Base-by-base conservation (phyloP, 2,329 filamentous ascomycete species). In the Penicillium sp. region DNA sequence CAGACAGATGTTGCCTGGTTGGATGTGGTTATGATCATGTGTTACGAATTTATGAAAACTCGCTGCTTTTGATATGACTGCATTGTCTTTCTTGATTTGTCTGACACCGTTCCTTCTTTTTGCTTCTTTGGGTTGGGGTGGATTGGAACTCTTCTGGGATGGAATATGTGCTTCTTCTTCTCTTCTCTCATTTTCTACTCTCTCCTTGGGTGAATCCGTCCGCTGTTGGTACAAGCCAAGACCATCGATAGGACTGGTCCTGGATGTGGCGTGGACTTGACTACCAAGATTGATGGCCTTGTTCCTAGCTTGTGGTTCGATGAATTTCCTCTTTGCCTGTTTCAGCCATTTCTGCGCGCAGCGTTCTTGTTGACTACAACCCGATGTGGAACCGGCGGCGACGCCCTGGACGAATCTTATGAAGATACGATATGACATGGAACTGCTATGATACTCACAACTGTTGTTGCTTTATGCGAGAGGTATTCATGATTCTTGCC, bases 371-470 rank as follows among this genome's bases (percentile, higher is more conserved):
- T 53, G 58, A 50, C 55, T 62, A 60, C 51, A 60, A 45, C 43
- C 39, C 49, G 17, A 54, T 49, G 54, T 59, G 57, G 59, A 58
- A 45, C 28, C 57, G 62, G 62, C 62, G 62, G 62, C 62, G 57
- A 64, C 62, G 62, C 60, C 62, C 53, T 52, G 45, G 34, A 58
- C 54, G 31, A 54, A 56, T 48, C 20, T 47, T 37, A 62, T 50
- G 45, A 65, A 50, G 45, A 45, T 31, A 60, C 47, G 57, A 59
- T 39, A 35, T 31, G 42, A 45, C 15, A 22, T 50, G 35, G 28
- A 28, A 34, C 7, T 28, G 56, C 11, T 35, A 35, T 49, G 15
- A 47, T 47, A 31, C 22, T 42, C 17, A 10, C 17, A 3, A 42
- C 11, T 17, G 17, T 42, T 42, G n/a, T 20, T 17, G 7, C 5